Percentiles rank a stretch among this genome's conserved stretches.
Conservation (phyloP, 768 basidiomycete species). For the Kwoniella mangroviensis region DNA sequence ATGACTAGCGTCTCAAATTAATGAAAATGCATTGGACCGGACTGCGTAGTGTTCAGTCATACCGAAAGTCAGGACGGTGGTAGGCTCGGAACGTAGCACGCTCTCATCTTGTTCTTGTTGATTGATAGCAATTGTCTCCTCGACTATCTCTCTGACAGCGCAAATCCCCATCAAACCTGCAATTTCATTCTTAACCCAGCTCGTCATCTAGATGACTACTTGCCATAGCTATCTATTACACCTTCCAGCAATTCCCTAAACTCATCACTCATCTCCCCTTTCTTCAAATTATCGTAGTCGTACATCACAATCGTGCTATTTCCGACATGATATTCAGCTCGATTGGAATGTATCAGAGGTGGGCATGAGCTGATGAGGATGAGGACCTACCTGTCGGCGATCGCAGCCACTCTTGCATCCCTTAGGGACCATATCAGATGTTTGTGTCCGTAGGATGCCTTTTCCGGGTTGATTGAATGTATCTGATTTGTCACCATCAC, state of each 20-base stretch:
- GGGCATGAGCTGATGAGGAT: no score
- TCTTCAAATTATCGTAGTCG: constrained; percentile 41
- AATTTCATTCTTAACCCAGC: no score
- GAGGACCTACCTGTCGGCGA: constrained; percentile 40
- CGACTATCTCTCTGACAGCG: no score
- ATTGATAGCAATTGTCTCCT: no score
- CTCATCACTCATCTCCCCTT: constrained; percentile 39
- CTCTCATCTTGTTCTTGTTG: no score
- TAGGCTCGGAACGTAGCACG: no score
- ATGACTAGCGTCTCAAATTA: no score
- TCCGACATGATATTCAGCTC: not conserved
- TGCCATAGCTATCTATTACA: constrained; percentile 15
- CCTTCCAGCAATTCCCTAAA: constrained; percentile 29
- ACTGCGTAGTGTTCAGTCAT: no score
- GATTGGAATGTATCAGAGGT: not conserved
- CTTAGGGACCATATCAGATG: constrained; percentile 42
- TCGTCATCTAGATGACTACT: constrained; percentile 7
- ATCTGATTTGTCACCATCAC: constrained; percentile 42
- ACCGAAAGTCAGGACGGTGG: no score
- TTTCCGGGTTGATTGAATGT: constrained; percentile 35
- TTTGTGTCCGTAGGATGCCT: constrained; percentile 34
- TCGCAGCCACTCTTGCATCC: constrained; percentile 39
- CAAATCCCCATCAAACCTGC: no score
- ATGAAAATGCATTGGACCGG: no score
- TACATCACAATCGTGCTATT: constrained; percentile 50